Evolutionary conservation across 2,329 filamentous ascomycete genomes (phyloP), one percentile per base, ranked within the genome.

Genomic region (Xylariaceae sp.): DNA sequence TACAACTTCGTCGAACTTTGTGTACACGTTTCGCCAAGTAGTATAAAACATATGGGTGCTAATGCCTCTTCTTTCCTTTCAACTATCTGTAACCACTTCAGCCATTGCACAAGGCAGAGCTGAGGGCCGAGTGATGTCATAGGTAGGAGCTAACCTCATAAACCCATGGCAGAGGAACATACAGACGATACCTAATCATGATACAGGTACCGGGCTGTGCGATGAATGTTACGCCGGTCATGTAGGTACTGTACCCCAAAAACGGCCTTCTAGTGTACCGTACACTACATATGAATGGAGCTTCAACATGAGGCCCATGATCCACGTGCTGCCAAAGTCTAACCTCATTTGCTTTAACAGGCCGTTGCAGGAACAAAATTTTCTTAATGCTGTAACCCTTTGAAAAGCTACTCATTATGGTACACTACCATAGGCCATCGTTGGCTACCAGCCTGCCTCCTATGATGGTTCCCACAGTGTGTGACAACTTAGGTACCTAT

Each of bases 301-400:
- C 36, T 14, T 50, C 40, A 36, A 45, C 28, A 39, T 47, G 21
- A 51, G 29, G 21, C n/a, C 43, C 21, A 39, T 24, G 33, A 37
- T 52, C 58, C 58, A 61, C 58, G 58, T 61, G 58, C 55, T 49
- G 34, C 48, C 11, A 52, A 55, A 36, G 39, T 28, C 50, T 43
- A 37, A 51, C 16, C 55, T 58, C 46, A 61, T 54, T 61, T 61
- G 53, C 44, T 48, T 39, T 24, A 45, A 36, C 28, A 24, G 24
- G 40, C n/a, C 17, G 45, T 46, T 33, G 36, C 28, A 47, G n/a
- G 26, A 21, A 16, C 16, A n/a, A 14, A 16, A 41, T 39, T 41
- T 54, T 26, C 34, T 34, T 36, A 16, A 36, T 31, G 17, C 39
- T n/a, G n/a, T n/a, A n/a, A n/a, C n/a, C n/a, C n/a, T n/a, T n/a